phyloP scores from a whole-genome alignment of 2,329 filamentous ascomycete species.

The Colletotrichum theobromicola region DNA sequence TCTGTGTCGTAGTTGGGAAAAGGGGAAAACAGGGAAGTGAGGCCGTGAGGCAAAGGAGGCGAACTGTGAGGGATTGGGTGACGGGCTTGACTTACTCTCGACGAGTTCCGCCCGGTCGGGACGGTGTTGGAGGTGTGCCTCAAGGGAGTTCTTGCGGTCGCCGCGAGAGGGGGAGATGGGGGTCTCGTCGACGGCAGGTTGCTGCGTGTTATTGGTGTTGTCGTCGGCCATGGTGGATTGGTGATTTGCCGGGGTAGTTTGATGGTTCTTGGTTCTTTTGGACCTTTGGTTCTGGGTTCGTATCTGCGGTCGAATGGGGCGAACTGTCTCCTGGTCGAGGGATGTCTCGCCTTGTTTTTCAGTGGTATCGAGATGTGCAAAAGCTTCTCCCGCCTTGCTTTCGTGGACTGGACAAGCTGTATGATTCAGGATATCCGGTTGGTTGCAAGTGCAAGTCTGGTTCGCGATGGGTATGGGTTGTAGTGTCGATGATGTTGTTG shows the following conservation, averaged over 20 bases:
- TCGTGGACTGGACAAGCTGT: background rate
- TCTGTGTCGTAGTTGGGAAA: background rate
- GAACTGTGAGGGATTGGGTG: background rate
- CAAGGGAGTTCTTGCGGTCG: conserved; percentile 70
- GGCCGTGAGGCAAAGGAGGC: background rate
- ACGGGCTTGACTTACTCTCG: conserved; percentile 65
- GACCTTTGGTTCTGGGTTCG: background rate
- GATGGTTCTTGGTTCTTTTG: background rate
- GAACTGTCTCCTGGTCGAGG: background rate
- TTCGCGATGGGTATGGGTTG: background rate
- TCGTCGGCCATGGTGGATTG: conserved; percentile 35
- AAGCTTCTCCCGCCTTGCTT: background rate
- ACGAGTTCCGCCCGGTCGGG: conserved; percentile 79
- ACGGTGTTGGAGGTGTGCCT: conserved; percentile 74
- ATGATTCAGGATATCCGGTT: background rate
- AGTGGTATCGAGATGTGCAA: background rate
- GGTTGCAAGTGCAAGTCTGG: background rate
- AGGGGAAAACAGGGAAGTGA: background rate
- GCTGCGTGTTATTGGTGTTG: conserved; percentile 18
- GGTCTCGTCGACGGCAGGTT: conserved; percentile 55
- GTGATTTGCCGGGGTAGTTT: background rate
- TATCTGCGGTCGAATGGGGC: conserved; percentile 1
- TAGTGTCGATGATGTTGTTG: background rate
- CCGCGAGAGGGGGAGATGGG: conserved; percentile 60
- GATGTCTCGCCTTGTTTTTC: conserved; percentile 10